Base-by-base conservation (phyloP, 805 yeast genomes). In the Pichia scutulata region DNA sequence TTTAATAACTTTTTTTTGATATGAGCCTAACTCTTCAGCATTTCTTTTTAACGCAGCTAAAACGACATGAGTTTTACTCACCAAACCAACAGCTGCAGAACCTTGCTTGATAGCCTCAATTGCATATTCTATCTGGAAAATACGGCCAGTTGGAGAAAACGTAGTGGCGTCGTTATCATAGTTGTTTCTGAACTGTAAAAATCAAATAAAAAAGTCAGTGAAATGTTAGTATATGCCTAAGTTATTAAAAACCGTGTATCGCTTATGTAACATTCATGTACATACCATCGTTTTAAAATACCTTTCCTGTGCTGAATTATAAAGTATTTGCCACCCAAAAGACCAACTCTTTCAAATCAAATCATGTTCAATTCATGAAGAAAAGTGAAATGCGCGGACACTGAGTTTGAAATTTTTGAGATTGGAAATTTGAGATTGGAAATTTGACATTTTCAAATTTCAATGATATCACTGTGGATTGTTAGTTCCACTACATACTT, bases 121-220 rank as follows among this genome's bases (percentile, higher is more conserved):
- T 3, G 96, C 96, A 60, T 87, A 87, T 65, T 89, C 96, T 13
- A 82, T 86, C 70, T 88, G 96, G 71, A 89, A 89, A 52, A 89
- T 79, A 59, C 96, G 79, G 5, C 96, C 96, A 5, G 96, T 89
- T 50, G 96, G 96, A 33, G 98, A 92, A 72, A 88, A 93, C 14
- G 99, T 93, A 52, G 93, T 96, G 44, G 98, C 84, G 69, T 93
- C 99, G 76, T 95, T 95, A 69, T 93, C 99, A 77, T 93, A 93
- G 63, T 95, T 93, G 72, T 93, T 93, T 78, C 99, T 89, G 68
- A 93, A 93, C 99, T 70, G 49, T 47, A 19, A 18, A 18, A 26
- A 14, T 33, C n/a, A 33, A 33, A 33, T 10, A n/a, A n/a, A 5
- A 33, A 33, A 5, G n/a, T 2, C 16, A n/a, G 19, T 7, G n/a